phyloP scores from a whole-genome alignment of 805 yeast genomes.

The Suhomyces prunicola region DNA sequence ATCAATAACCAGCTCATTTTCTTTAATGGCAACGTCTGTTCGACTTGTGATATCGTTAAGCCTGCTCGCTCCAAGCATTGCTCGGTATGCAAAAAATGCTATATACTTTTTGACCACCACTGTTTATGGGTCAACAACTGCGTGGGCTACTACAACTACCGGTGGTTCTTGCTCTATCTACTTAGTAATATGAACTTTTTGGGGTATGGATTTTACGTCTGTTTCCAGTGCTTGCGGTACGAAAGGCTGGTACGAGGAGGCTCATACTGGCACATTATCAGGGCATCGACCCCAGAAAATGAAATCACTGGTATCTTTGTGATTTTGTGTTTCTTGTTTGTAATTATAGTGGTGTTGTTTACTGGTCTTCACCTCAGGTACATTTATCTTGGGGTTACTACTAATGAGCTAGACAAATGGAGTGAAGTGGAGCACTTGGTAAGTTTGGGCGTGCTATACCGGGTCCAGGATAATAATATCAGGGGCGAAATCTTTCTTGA shows the following conservation, averaged over 20 bases:
- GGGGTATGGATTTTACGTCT: conserved; percentile 19
- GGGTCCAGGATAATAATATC: background rate
- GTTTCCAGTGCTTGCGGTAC: conserved; percentile 11
- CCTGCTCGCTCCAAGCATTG: conserved; percentile 69
- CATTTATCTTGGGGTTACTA: conserved; percentile 66
- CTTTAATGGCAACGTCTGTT: conserved; percentile 43
- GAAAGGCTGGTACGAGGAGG: background rate
- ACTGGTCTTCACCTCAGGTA: conserved; percentile 41
- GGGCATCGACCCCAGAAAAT: conserved; percentile 16
- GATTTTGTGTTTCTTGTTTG: conserved; percentile 43
- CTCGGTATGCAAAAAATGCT: conserved; percentile 54
- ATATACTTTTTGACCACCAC: conserved; percentile 54
- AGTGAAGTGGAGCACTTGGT: conserved; percentile 51
- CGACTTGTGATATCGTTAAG: conserved; percentile 44
- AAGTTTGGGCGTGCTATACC: conserved; percentile 9
- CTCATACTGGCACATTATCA: conserved; percentile 17
- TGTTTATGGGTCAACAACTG: conserved; percentile 72
- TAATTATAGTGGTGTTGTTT: conserved; percentile 33
- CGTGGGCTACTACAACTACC: conserved; percentile 63
- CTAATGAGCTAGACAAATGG: conserved; percentile 77
- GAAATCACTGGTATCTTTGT: conserved; percentile 35
- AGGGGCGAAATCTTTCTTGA: conserved; percentile 13
- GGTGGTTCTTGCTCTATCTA: conserved; percentile 58
- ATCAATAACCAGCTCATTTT: conserved; percentile 52
- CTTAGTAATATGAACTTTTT: conserved; percentile 39